Base-by-base conservation (phyloP, 2,329 filamentous ascomycete genomes). In the Coccinonectria pachysandricola region DNA sequence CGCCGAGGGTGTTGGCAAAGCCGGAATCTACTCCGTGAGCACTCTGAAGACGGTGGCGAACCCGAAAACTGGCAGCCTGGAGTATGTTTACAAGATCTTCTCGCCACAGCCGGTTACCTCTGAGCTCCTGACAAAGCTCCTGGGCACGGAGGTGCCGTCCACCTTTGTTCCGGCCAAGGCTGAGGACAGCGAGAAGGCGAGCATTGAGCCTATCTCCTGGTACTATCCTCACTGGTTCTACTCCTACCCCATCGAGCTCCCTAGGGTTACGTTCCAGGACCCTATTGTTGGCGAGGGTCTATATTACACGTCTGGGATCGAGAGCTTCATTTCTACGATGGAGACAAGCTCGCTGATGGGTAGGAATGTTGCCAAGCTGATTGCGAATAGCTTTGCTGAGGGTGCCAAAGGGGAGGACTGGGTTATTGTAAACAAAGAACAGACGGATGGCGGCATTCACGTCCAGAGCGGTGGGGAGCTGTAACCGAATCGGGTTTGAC, bases 261-360 rank as follows among this genome's bases (percentile, higher is more conserved):
- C 88, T 0, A 71, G 86, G 1, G 75, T 86, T 1, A 87, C 81
- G 0, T 98, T 96, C 52, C 85, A 95, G 41, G 79, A 91, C 34
- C 71, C 79, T 3, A 61, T 77, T 36, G 50, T 95, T 3, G 75
- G 72, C 5, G 54, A 68, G 6, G 71, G 73, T 0, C 45, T 88
- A 9, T 91, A 75, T 54, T 80, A 80, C 48, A 79, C 75, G 0
- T 75, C 72, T 8, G 75, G 73, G 3, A 92, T 96, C 21, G 88
- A 96, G 57, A 79, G 79, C 41, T 95, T 98, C 51, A 92, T 96
- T 41, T 91, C 81, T 7, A 94, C 86, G 0, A 96, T 98, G 91
- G 91, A 98, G 63, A 95, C 91, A 6, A 94, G 78, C 51, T 81
- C 84, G 2, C 56, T 96, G 40, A 91, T 91, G 75, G 91, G 91